A percentile compares a stretch with the other conserved stretches of the same genome.
These are phyloP conservation scores for Yarrowia divulgata DNA, from an alignment of 805 yeast species.

Conservation along the genomic window DNA sequence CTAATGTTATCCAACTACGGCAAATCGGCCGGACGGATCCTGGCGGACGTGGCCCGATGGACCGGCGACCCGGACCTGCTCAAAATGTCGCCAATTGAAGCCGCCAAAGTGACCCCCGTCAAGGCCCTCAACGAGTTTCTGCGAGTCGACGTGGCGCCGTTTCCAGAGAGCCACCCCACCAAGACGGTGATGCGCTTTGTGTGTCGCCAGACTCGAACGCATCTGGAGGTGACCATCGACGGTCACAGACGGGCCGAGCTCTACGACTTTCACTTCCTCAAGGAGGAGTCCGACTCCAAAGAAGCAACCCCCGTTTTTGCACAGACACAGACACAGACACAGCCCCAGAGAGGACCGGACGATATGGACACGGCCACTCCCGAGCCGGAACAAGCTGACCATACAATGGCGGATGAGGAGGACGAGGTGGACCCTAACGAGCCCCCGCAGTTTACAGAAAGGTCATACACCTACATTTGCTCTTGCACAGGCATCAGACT, in stretches of 20 bases:
- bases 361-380: slow-evolving; percentile 24
- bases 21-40: slow-evolving; percentile 45
- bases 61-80: slow-evolving; percentile 41
- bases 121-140: slow-evolving; percentile 42
- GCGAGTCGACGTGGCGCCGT: slow-evolving; percentile 40
- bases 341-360: not conserved
- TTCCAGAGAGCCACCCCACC: slow-evolving; percentile 39
- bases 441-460: not conserved
- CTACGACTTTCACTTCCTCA: slow-evolving; percentile 23
- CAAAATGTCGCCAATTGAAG: slow-evolving; percentile 41
- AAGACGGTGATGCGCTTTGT: slow-evolving; percentile 40
- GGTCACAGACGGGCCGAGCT: slow-evolving; percentile 23
- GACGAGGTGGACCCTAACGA: slow-evolving; percentile 9
- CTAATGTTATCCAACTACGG: slow-evolving; percentile 20
- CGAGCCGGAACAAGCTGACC: not conserved
- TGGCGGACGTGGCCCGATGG: slow-evolving; percentile 48
- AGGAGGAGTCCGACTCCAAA: not conserved
- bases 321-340: not conserved
- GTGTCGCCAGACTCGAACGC: slow-evolving; percentile 43
- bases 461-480: slow-evolving; percentile 42
- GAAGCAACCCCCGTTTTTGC: slow-evolving; percentile 13
- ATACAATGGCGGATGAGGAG: not conserved
- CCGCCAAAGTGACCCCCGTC: slow-evolving; percentile 40
- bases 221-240: slow-evolving; percentile 43
- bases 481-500: slow-evolving; percentile 43